These are phyloP conservation scores for Solanum tacnaense DNA, from an alignment of 257 asterid species.

Conservation along the genomic window DNA sequence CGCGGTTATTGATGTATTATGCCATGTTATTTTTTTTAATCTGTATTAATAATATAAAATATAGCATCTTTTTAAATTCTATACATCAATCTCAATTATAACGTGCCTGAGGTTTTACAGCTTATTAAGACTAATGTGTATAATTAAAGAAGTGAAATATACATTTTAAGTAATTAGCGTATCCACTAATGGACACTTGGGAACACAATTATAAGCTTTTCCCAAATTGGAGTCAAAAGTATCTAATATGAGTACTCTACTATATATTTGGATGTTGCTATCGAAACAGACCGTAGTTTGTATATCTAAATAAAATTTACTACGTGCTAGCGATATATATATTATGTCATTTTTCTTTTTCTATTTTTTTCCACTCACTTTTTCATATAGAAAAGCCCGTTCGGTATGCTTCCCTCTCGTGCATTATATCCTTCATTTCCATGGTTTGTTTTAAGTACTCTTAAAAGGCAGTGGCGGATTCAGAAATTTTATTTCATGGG, in stretches of 20 bases:
- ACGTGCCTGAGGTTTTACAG: not conserved
- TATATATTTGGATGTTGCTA: not conserved
- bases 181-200: not conserved
- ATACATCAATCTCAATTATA: not conserved
- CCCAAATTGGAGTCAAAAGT: not conserved
- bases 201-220: not conserved
- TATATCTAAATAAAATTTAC: not conserved
- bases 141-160: not conserved
- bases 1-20: no score
- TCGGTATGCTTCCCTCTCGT: constrained; percentile 48
- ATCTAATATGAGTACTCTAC: not conserved
- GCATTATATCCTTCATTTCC: constrained; percentile 14
- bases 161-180: not conserved
- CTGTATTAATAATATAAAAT: not conserved
- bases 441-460: not conserved
- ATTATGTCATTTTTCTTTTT: not conserved
- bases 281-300: not conserved
- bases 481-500: no score
- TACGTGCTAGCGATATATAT: no score
- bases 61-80: not conserved
- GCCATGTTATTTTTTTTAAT: no score
- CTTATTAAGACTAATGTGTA: not conserved
- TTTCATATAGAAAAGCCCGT: constrained; percentile 15
- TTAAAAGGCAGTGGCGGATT: not conserved
- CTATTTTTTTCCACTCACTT: constrained; percentile 28